Percentiles rank a stretch among this genome's conserved stretches.
Conservation (phyloP, 108 stramenopile genomes). For the Bacterosira constricta region DNA sequence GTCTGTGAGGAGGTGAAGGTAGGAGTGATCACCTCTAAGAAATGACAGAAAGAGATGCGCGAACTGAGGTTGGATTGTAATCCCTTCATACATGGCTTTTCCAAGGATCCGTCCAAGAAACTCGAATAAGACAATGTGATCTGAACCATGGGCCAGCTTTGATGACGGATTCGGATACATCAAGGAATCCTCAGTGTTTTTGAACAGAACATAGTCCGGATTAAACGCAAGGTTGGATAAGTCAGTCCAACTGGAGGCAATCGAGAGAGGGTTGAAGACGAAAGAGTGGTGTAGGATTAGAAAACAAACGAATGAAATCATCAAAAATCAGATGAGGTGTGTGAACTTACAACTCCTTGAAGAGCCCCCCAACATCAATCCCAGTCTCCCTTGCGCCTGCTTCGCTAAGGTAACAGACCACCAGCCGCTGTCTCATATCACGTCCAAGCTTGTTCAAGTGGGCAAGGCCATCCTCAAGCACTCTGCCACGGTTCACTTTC, state of each 20-base stretch:
- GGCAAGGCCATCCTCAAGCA: constrained; percentile 85
- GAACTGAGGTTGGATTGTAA: constrained; percentile 96
- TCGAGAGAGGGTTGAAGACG: too few species aligned
- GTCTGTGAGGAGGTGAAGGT: constrained; percentile 87
- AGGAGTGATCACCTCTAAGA: constrained; percentile 92
- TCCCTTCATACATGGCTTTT: constrained; percentile 94
- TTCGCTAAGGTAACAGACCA: constrained; percentile 82
- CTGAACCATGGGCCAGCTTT: constrained; percentile 67
- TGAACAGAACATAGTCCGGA: constrained; percentile 91
- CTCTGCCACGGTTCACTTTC: constrained; percentile 77
- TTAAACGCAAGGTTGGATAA: constrained; percentile 89
- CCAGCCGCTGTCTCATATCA: constrained; percentile 78
- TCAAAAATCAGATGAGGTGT: not conserved
- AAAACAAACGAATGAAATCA: not conserved
- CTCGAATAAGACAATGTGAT: constrained; percentile 84
- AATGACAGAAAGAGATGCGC: constrained; percentile 96
- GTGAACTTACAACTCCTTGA: constrained; percentile 90
- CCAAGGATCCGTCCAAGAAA: constrained; percentile 95
- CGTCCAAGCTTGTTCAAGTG: constrained; percentile 83
- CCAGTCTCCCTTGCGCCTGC: constrained; percentile 85
- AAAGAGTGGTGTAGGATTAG: too few species aligned
- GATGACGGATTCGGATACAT: constrained; percentile 96
- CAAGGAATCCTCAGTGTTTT: constrained; percentile 75
- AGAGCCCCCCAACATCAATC: constrained; percentile 97
- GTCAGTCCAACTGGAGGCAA: constrained; percentile 51